These are phyloP conservation scores for Citrus sp. DNA, from an alignment of 345 rosid genomes.

Conservation along the genomic window DNA sequence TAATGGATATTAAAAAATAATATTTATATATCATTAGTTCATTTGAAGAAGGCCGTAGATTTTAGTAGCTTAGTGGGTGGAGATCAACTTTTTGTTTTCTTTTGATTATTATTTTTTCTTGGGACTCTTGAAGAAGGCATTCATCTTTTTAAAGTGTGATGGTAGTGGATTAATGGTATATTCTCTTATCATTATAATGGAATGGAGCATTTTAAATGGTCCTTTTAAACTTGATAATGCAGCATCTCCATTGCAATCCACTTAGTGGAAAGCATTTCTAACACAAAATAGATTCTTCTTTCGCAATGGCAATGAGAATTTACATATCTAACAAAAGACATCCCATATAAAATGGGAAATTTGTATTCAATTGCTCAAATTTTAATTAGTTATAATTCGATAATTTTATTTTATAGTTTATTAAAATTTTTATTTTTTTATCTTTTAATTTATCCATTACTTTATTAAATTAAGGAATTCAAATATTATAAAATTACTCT, in stretches of 20 bases:
- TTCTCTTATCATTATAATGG: conserved; percentile 18
- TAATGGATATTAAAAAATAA: too few relatives aligned
- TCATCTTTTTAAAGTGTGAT: conserved; percentile 1
- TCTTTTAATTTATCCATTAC: too few relatives aligned
- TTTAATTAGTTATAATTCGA: background rate
- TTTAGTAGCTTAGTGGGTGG: background rate
- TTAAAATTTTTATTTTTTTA: too few relatives aligned
- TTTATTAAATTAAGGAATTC: too few relatives aligned
- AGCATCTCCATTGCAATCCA: conserved; percentile 28
- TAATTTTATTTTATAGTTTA: background rate
- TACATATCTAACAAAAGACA: background rate
- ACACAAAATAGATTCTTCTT: conserved; percentile 15
- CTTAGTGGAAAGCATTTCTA: conserved; percentile 13
- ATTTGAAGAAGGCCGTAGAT: conserved; percentile 11
- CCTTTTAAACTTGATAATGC: conserved; percentile 22
- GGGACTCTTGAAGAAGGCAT: background rate
- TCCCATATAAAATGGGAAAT: background rate
- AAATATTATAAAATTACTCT: too few relatives aligned
- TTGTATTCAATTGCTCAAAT: background rate
- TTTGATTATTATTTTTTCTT: background rate
- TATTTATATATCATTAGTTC: too few relatives aligned
- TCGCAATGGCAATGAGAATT: conserved; percentile 1
- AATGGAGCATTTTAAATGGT: conserved; percentile 28
- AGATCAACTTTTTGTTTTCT: conserved; percentile 5
- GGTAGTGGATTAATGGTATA: conserved; percentile 5